Percentiles rank a stretch among this genome's conserved stretches.
phyloP scores from a whole-genome alignment of 1,284 basidiomycete species.

The Erythrobasidium hasegawianum region DNA sequence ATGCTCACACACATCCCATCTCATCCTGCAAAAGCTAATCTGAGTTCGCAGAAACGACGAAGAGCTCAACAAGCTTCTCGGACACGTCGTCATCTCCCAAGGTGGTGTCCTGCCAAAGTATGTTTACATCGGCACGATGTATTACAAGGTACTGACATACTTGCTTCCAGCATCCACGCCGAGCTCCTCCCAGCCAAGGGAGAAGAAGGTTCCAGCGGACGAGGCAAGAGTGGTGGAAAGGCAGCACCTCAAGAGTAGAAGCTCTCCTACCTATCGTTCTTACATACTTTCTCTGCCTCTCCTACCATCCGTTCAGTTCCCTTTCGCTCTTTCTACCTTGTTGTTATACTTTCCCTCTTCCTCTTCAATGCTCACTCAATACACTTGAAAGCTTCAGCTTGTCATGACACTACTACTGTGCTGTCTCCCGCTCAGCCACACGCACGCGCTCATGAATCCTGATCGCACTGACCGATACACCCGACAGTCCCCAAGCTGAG shows the following conservation, averaged over 20 bases:
- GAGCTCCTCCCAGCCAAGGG: conserved; percentile 34
- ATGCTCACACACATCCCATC: too few relatives aligned
- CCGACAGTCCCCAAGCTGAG: too few relatives aligned
- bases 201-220: background rate
- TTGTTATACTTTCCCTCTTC: background rate
- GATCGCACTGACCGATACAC: background rate
- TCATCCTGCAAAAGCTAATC: too few relatives aligned
- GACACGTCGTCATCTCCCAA: conserved; percentile 81
- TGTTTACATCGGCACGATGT: background rate
- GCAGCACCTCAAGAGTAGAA: background rate
- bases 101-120: conserved; percentile 68
- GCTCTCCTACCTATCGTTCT: background rate
- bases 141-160: background rate
- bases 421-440: too few relatives aligned
- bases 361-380: background rate
- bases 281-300: background rate
- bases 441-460: too few relatives aligned
- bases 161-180: conserved; percentile 34
- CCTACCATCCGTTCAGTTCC: background rate
- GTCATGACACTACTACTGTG: background rate
- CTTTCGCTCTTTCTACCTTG: background rate
- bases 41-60: too few relatives aligned
- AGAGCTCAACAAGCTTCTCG: conserved; percentile 67
- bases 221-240: conserved; percentile 23
- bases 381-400: conserved; percentile 4